Evolutionary conservation across 257 asterid genomes (phyloP), one percentile per base, ranked within the genome.

Genomic region (Gentiana straminea): DNA sequence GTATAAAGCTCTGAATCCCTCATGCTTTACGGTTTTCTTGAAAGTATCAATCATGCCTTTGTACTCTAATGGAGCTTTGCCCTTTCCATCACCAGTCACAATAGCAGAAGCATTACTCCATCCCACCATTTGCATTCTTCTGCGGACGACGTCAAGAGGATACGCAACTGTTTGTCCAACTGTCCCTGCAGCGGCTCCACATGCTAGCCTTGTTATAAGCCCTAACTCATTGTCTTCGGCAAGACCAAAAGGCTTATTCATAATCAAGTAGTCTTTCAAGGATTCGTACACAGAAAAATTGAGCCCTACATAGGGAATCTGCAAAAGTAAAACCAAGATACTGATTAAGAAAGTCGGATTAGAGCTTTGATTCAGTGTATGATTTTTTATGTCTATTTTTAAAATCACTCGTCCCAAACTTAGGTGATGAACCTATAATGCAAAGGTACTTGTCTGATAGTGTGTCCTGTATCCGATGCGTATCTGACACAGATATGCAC

Each of bases 121-220:
- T 52, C 95, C 97, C 52, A 78, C 95, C 97, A 89, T 89, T 75
- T 89, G 97, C 97, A 89, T 89, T 77, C 97, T 79, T 64, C 97
- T 68, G 58, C 95, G 97, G 63, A 89, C 78, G 55, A 89, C 95
- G 55, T 89, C 97, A 47, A 89, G 97, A 13, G 97, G 97, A 75
- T 86, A 89, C 9, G 97, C 95, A 71, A 89, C 81, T 53, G 95
- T 86, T 73, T 89, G 97, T 41, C 97, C 97, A 58, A 86, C 76
- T 38, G 95, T 86, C 58, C 97, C 97, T 58, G 95, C 97, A 35
- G 74, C 93, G 44, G 95, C 94, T 59, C 97, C 97, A 64, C 97
- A 89, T 6, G 79, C 86, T 53, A 89, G 94, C 73, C 89, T 81
- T 34, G 94, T 89, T 54, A 73, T 77, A 11, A 86, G 75, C 46